Evolutionary conservation across 495 filamentous ascomycete genomes (phyloP).

Genomic region (Oidiodendron maius): DNA sequence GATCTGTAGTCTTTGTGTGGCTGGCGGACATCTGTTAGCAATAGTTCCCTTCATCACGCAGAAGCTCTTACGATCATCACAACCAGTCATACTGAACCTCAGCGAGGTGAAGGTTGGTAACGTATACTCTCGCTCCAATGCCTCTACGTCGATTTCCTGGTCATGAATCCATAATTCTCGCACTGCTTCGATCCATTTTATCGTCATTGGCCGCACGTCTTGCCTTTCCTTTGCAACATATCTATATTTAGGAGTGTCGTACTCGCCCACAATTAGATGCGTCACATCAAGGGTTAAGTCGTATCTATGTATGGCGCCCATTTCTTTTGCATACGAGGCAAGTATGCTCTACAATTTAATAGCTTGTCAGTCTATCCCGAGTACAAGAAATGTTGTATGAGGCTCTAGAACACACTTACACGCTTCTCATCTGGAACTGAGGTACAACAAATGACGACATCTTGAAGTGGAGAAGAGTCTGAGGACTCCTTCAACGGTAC

Average conservation of each 20-base stretch:
- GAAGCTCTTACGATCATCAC: constrained; percentile 65
- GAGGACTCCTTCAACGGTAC: not conserved
- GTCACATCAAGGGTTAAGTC: constrained; percentile 96
- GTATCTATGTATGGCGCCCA: constrained; percentile 80
- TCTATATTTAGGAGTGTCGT: constrained; percentile 85
- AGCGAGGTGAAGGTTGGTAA: constrained; percentile 58
- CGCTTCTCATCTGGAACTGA: constrained; percentile 74
- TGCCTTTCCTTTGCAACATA: constrained; percentile 86
- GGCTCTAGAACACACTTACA: constrained; percentile 42
- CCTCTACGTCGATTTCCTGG: constrained; percentile 66
- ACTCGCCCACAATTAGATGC: constrained; percentile 85
- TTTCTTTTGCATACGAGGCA: constrained; percentile 61
- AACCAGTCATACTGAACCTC: constrained; percentile 83
- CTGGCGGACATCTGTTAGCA: constrained; percentile 31
- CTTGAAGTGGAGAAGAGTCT: constrained; percentile 58
- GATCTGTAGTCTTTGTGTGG: constrained; percentile 60
- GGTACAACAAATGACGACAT: constrained; percentile 88
- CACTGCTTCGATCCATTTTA: constrained; percentile 80
- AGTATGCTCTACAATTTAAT: constrained; percentile 54
- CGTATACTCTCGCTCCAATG: constrained; percentile 55
- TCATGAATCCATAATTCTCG: constrained; percentile 77
- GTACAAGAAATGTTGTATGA: constrained; percentile 11
- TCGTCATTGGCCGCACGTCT: constrained; percentile 74
- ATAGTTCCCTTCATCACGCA: too few species aligned
- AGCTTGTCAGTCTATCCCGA: constrained; percentile 1